Evolutionary conservation across 495 filamentous ascomycete genomes (phyloP), one percentile per base, ranked within the genome.

Genomic region (Lasiosphaeria miniovina): DNA sequence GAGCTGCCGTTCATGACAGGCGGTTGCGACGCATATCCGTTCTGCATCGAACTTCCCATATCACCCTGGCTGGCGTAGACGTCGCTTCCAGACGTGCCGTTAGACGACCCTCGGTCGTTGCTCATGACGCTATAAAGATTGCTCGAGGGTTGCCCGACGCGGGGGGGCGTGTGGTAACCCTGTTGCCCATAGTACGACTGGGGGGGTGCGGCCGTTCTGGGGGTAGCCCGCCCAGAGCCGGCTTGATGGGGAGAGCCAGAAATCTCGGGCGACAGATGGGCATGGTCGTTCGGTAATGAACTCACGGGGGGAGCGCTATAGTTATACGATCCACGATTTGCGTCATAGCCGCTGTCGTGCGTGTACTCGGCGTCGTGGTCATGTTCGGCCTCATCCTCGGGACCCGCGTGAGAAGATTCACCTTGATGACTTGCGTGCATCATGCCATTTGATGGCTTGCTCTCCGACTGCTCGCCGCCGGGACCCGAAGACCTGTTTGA

Each of bases 121-220:
- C 87, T 93, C 71, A 96, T 93, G 49, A 93, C 86, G 74, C 88
- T 94, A 80, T 96, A 96, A 45, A 96, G 77, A 64, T 87, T 94
- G 73, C 90, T 91, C 0, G 90, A 84, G 4, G 89, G 81, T 14
- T 83, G 78, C 46, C 81, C 80, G 9, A 80, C 80, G 34, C 91
- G 85, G 38, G 93, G 94, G 50, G 94, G 90, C 1, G 91, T 95
- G 71, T 89, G 93, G 50, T 91, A 92, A 5, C 84, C 64, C 54
- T 78, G 76, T 35, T 80, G 80, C 10, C 82, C 63, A 81, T 93
- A 97, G 71, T 94, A 91, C 6, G 83, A 77, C 61, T 86, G 86
- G 31, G 87, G 80, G 24, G 86, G 80, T 6, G 82, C 76, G 14
- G 80, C 77, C 0, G 89, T 94, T 54, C 94, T 84, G 12, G 93